Conservation (phyloP, 352 stramenopile genomes). For the Phytopythium oedochilum region DNA sequence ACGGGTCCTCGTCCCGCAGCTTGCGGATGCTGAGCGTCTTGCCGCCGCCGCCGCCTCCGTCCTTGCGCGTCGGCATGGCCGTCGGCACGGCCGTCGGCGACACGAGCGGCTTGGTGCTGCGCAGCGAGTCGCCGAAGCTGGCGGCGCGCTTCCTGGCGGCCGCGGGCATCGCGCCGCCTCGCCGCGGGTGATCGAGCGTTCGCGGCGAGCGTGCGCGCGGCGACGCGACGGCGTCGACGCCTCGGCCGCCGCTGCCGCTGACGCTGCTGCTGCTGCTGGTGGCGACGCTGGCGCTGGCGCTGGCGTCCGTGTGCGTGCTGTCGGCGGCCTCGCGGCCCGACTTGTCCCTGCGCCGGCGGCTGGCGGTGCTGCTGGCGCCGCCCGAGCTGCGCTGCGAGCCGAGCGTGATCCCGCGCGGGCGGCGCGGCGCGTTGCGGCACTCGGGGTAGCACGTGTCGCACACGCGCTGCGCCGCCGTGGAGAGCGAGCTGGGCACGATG, state of each 20-base stretch:
- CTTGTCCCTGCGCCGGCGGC: neutral
- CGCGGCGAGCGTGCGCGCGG: slow-evolving; percentile 1
- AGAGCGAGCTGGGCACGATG: slow-evolving; percentile 62
- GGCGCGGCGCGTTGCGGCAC: slow-evolving; percentile 25
- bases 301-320: slow-evolving; percentile 5
- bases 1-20: slow-evolving; percentile 15
- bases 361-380: neutral
- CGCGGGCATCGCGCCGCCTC: neutral
- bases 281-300: slow-evolving; percentile 6
- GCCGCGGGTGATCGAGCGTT: slow-evolving; percentile 3
- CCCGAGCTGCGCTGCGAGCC: slow-evolving; percentile 1
- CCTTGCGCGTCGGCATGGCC: neutral
- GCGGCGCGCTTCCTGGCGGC: slow-evolving; percentile 1
- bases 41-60: neutral
- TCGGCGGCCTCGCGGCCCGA: neutral
- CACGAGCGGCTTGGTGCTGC: slow-evolving; percentile 4
- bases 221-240: neutral
- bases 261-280: slow-evolving; percentile 7
- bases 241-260: slow-evolving; percentile 6
- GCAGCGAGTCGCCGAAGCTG: slow-evolving; percentile 6
- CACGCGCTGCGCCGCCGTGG: slow-evolving; percentile 58
- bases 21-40: slow-evolving; percentile 13
- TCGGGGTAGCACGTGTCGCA: slow-evolving; percentile 66
- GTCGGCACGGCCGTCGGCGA: no score
- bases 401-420: slow-evolving; percentile 2